Evolutionary conservation across 371 early-diverging fungal genomes (phyloP).

Genomic region (Syncephalastrum racemosum): DNA sequence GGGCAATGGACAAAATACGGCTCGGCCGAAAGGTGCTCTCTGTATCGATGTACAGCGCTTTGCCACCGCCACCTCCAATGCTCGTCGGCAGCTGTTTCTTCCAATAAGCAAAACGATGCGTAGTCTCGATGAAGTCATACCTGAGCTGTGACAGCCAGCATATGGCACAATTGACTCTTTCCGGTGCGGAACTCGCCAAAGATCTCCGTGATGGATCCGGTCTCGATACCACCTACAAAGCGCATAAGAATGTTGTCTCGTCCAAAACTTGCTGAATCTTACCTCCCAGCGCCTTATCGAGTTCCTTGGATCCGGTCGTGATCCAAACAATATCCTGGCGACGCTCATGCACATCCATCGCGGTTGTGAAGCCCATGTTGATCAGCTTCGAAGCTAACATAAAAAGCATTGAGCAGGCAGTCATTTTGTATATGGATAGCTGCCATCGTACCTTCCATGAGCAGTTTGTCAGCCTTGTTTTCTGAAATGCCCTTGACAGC

Average conservation of each 20-base stretch:
- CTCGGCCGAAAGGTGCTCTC: constrained; percentile 99
- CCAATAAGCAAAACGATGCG: not conserved
- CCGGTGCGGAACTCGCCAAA: constrained; percentile 99
- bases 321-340: constrained; percentile 87
- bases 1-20: constrained; percentile 89
- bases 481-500: constrained; percentile 98
- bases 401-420: not conserved
- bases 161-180: constrained; percentile 99
- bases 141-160: constrained; percentile 98
- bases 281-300: constrained; percentile 95
- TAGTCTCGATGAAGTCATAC: constrained; percentile 28
- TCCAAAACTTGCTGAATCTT: constrained; percentile 4
- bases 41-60: constrained; percentile 98
- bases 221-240: constrained; percentile 93
- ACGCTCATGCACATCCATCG: constrained; percentile 91
- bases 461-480: constrained; percentile 97
- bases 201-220: constrained; percentile 98
- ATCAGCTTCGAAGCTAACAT: constrained; percentile 88
- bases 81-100: constrained; percentile 70
- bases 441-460: constrained; percentile 77
- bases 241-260: not conserved
- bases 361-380: constrained; percentile 98
- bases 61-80: constrained; percentile 96
- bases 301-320: constrained; percentile 94
- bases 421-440: not conserved